These are phyloP conservation scores for Aurifilum marmelostoma DNA, from an alignment of 2,329 filamentous ascomycete genomes.

Conservation along the genomic window DNA sequence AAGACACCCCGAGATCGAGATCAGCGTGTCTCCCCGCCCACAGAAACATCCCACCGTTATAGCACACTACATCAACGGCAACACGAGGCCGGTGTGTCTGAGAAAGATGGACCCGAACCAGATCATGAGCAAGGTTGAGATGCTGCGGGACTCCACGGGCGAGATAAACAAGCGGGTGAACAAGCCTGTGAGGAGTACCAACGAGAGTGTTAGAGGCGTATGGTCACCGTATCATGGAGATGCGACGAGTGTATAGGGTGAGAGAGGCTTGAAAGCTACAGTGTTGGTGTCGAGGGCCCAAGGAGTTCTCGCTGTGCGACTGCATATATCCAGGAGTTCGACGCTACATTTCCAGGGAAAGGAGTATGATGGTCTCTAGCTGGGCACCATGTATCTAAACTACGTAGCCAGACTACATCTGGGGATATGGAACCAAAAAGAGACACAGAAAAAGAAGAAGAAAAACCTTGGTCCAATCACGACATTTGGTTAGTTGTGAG, in stretches of 20 bases:
- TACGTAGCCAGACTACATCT: slow-evolving; percentile 17
- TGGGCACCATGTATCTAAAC: slow-evolving; percentile 5
- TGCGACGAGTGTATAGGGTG: slow-evolving; percentile 54
- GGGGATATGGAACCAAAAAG: not conserved
- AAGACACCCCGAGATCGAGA: slow-evolving; percentile 85
- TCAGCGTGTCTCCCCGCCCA: slow-evolving; percentile 89
- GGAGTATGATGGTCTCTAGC: not conserved
- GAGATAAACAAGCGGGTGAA: slow-evolving; percentile 69
- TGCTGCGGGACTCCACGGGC: slow-evolving; percentile 74
- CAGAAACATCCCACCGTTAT: slow-evolving; percentile 85
- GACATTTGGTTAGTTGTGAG: not conserved
- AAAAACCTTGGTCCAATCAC: too few relatives aligned
- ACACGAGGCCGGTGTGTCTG: slow-evolving; percentile 83
- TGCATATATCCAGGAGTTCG: slow-evolving; percentile 9
- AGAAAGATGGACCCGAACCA: slow-evolving; percentile 81
- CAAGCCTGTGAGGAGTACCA: slow-evolving; percentile 67
- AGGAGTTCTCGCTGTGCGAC: not conserved
- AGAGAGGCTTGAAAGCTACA: not conserved
- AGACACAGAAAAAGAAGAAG: not conserved
- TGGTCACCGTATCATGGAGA: slow-evolving; percentile 73
- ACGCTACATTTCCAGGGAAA: not conserved
- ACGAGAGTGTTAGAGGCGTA: slow-evolving; percentile 68
- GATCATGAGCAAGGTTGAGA: slow-evolving; percentile 77
- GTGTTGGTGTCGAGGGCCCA: too few relatives aligned
- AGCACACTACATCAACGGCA: slow-evolving; percentile 91